Evolutionary conservation across 176 grass and related monocot genomes (phyloP), one percentile per base, ranked within the genome.

Genomic region (Hyparrhenia diplandra): DNA sequence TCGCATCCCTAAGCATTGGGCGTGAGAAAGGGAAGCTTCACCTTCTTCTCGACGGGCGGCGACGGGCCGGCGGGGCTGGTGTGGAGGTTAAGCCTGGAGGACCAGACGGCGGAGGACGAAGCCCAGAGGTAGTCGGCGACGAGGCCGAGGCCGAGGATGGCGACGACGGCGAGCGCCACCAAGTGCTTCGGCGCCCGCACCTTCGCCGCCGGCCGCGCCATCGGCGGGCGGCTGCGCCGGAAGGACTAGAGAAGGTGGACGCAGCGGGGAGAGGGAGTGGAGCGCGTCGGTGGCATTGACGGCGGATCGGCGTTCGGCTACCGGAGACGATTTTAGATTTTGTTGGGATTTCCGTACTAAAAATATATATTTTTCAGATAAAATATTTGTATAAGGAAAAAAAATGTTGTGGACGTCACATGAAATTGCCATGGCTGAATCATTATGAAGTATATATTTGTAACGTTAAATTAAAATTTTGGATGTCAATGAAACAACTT

Each of bases 61-160:
- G 45, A 20, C 36, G 69, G 10, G 24, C 21, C 76, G 39, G 87
- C 1, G 55, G 71, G 13, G 32, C 46, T 69, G 71, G 78, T 51
- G 36, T 60, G 20, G 40, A 89, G 61, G 55, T 78, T 87, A 69
- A 89, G 8, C 34, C 54, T 93, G 24, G 82, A 87, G 60, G 84
- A 91, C 92, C 92, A 87, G 35, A 87, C 35, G 23, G 77, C 45
- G 16, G 92, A 92, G 27, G 90, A 88, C 36, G 90, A 88, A 23
- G 92, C 90, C 88, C 92, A 95, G 27, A 94, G 88, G 86, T 84
- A 87, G 76, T 98, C 92, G 75, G 83, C 86, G 40, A 98, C 76
- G 64, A 98, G 79, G 73, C 85, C 86, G 60, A 98, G 40, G 27
- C 88, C 88, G 63, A 98, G 88, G 77, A 95, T 41, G 52, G 62